phyloP scores from a whole-genome alignment of 306 rosid species.

The Erythrophleum fordii region DNA sequence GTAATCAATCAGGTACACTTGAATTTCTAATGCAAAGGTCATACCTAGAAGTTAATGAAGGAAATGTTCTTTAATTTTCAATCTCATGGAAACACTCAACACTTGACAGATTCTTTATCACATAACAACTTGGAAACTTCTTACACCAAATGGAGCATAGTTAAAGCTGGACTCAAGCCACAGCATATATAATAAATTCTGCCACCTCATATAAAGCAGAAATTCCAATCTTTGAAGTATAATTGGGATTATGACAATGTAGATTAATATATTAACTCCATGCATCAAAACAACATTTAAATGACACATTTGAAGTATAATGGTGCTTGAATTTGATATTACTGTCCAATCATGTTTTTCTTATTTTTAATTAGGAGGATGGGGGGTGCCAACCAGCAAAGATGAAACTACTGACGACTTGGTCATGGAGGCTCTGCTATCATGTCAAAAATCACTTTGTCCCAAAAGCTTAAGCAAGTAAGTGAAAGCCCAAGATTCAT shows the following conservation, averaged over 20 bases:
- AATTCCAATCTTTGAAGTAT: not conserved
- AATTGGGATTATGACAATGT: not conserved
- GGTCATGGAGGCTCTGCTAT: not conserved
- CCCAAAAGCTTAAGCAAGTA: not conserved
- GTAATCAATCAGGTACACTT: not conserved
- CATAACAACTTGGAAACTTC: not conserved
- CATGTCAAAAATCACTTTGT: not conserved
- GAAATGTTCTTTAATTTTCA: constrained; percentile 18
- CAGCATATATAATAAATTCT: not conserved
- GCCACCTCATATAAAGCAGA: not conserved
- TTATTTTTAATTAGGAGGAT: not conserved
- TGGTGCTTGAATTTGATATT: not conserved
- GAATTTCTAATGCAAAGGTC: constrained; percentile 9
- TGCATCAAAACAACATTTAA: not conserved
- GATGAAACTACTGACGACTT: not conserved
- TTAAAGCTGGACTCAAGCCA: not conserved
- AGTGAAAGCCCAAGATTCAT: not conserved
- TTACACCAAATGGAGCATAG: not conserved
- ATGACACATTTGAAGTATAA: not conserved
- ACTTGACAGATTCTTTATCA: not conserved
- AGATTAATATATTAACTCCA: not conserved
- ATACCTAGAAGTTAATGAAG: constrained; percentile 20
- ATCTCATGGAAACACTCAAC: not conserved
- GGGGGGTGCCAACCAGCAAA: not conserved
- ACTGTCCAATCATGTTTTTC: not conserved